Conservation (phyloP, 306 rosid genomes). For the Begonia peltatifolia region DNA sequence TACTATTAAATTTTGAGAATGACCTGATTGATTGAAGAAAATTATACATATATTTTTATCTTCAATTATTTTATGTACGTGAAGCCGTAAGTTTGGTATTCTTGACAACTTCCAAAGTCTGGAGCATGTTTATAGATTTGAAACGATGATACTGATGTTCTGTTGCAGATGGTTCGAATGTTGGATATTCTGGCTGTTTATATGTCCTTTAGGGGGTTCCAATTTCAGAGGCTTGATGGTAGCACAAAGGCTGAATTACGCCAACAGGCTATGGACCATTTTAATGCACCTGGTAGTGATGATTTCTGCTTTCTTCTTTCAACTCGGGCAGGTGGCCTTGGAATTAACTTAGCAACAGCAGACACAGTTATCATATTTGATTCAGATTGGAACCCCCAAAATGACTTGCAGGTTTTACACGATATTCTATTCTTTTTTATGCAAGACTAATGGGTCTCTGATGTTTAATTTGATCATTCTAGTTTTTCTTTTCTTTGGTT, state of each 20-base stretch:
- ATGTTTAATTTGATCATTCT: neutral
- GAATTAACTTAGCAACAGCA: slow-evolving; percentile 98
- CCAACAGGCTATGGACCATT: slow-evolving; percentile 99
- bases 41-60: too few relatives aligned
- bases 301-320: slow-evolving; percentile 99
- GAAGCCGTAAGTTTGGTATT: too few relatives aligned
- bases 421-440: neutral
- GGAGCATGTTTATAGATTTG: too few relatives aligned
- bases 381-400: slow-evolving; percentile 99
- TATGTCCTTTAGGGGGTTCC: slow-evolving; percentile 87
- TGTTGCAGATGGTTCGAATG: slow-evolving; percentile 96
- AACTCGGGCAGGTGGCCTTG: slow-evolving; percentile 96
- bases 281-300: slow-evolving; percentile 96
- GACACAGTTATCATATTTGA: slow-evolving; percentile 98
- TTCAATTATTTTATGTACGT: too few relatives aligned
- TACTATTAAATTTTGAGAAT: too few relatives aligned
- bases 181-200: slow-evolving; percentile 84
- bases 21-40: too few relatives aligned
- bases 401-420: slow-evolving; percentile 72
- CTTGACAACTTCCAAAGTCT: too few relatives aligned
- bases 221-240: slow-evolving; percentile 97
- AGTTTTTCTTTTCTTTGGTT: slow-evolving; percentile 6
- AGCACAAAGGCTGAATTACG: slow-evolving; percentile 96
- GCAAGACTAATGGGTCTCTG: too few relatives aligned
- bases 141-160: slow-evolving; percentile 1